phyloP scores from a whole-genome alignment of 805 yeast genomes.

The Suhomyces canberraensis region DNA sequence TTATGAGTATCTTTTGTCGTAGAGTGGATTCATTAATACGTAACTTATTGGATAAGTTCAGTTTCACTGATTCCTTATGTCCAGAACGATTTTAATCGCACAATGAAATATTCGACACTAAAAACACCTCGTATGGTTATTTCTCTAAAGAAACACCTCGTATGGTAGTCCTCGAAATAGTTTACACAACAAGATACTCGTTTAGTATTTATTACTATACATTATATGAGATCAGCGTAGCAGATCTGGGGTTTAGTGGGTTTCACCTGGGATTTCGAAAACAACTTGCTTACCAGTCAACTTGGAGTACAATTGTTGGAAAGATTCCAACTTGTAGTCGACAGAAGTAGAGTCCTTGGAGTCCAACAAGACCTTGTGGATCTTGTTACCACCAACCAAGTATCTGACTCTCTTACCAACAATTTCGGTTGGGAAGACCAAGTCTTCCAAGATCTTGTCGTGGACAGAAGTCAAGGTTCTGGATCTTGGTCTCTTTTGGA shows the following conservation, averaged over 20 bases:
- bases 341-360: conserved; percentile 95
- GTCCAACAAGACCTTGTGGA: conserved; percentile 96
- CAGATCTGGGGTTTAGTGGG: conserved; percentile 36
- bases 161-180: too few species aligned
- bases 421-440: conserved; percentile 99
- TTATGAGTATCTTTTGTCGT: too few species aligned
- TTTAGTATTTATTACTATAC: too few species aligned
- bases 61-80: too few species aligned
- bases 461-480: conserved; percentile 99
- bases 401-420: conserved; percentile 99
- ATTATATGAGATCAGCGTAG: too few species aligned
- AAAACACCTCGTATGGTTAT: too few species aligned
- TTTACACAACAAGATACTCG: too few species aligned
- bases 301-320: conserved; percentile 97
- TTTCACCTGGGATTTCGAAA: conserved; percentile 75
- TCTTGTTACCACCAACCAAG: conserved; percentile 98
- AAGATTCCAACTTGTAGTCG: conserved; percentile 98
- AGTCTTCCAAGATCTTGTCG: conserved; percentile 97
- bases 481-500: conserved; percentile 99
- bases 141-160: too few species aligned
- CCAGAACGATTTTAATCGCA: too few species aligned
- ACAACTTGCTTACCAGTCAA: conserved; percentile 99
- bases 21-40: too few species aligned
- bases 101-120: too few species aligned
- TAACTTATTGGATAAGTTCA: too few species aligned